Base-by-base conservation (phyloP, 352 stramenopile species). In the Phytophthora rubi region DNA sequence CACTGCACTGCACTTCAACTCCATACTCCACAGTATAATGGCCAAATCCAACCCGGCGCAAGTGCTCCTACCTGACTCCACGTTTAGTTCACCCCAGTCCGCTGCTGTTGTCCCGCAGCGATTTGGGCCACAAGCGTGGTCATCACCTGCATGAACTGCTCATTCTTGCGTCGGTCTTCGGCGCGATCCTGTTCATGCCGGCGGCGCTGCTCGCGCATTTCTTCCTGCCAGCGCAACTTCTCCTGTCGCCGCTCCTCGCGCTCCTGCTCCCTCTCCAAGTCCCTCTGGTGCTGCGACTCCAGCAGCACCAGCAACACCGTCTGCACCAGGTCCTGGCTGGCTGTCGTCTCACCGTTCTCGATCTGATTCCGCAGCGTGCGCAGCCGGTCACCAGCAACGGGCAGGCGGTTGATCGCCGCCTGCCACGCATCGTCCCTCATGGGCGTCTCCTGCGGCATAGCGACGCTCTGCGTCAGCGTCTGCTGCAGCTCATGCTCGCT, bases 131-230 rank as follows among this genome's bases (percentile, higher is more conserved):
- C 53, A 3, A 80, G 59, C 15, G 65, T 75, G 15, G 61, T 75
- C 69, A 80, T 75, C 15, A 77, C 58, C 58, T 80, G 73, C 60
- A 80, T 70, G 49, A 77, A 77, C 45, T 77, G 59, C 21, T 80
- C 73, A 59, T 72, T 73, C 9, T 65, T 68, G 53, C 73, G 69
- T 26, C 64, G 61, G 30, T 80, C 73, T 35, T 80, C 73, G 1
- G 44, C 55, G 9, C 73, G 69, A 9, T 80, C 73, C 15, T 80
- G 60, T 23, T 80, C 68, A 33, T 70, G 61, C 54, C 57, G 65
- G 45, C 59, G 64, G 12, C 59, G 65, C 28, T 80, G 62, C 42
- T 80, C 72, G 18, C 64, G 68, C 45, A 76, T 61, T 42, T 80
- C 72, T 52, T 75, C 63, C 28, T 70, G 68, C 62, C 72, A 75